phyloP scores from a whole-genome alignment of 306 rosid species.

The Begonia loranthoides region DNA sequence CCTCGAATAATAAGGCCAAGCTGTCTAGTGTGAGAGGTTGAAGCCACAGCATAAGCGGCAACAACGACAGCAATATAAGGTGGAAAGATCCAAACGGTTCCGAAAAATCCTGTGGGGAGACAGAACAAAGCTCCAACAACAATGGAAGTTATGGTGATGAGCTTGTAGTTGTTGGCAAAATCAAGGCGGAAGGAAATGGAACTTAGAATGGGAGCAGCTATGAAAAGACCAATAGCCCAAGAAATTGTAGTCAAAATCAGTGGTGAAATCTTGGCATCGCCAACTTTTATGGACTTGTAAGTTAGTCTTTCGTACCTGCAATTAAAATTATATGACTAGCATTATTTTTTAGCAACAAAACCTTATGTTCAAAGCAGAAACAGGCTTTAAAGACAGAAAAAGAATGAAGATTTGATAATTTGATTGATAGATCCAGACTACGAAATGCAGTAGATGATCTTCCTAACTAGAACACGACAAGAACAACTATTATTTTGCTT shows the following conservation, averaged over 20 bases:
- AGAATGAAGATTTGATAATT: too few relatives aligned
- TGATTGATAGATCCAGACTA: too few relatives aligned
- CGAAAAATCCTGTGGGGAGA: slow-evolving; percentile 60
- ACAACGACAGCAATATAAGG: slow-evolving; percentile 49
- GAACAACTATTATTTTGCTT: too few relatives aligned
- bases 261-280: slow-evolving; percentile 24
- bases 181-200: slow-evolving; percentile 54
- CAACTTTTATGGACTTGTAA: slow-evolving; percentile 18
- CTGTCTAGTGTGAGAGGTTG: slow-evolving; percentile 70
- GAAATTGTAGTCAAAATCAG: slow-evolving; percentile 69
- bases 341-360: too few relatives aligned
- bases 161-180: slow-evolving; percentile 30
- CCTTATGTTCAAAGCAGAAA: too few relatives aligned
- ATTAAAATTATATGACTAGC: not conserved
- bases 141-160: slow-evolving; percentile 34
- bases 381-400: too few relatives aligned
- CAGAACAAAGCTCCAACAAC: slow-evolving; percentile 59
- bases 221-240: slow-evolving; percentile 56
- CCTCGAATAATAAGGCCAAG: slow-evolving; percentile 57
- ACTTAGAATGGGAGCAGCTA: slow-evolving; percentile 51
- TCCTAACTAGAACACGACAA: too few relatives aligned
- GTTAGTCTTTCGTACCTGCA: slow-evolving; percentile 61
- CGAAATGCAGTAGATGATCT: too few relatives aligned
- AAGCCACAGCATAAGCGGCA: slow-evolving; percentile 38
- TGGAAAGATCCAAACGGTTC: slow-evolving; percentile 40